These are phyloP conservation scores for Pythium myriotylum DNA, from an alignment of 352 stramenopile species.

Conservation along the genomic window DNA sequence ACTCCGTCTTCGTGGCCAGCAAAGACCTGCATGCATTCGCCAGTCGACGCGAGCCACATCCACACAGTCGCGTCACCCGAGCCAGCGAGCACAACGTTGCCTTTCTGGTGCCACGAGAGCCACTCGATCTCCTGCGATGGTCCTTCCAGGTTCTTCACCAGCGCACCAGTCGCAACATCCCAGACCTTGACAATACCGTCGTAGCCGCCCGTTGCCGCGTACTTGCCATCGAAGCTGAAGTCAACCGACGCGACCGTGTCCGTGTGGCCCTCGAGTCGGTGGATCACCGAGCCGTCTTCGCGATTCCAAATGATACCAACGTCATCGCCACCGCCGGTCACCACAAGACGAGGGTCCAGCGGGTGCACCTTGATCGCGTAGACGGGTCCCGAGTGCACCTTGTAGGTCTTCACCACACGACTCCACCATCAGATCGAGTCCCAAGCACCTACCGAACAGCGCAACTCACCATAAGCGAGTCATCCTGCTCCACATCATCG, in stretches of 20 bases:
- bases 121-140: constrained; percentile 91
- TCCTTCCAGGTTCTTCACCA: constrained; percentile 85
- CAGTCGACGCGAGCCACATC: constrained; percentile 94
- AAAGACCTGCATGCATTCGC: constrained; percentile 98
- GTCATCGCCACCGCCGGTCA: constrained; percentile 85
- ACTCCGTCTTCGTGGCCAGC: constrained; percentile 96
- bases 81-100: constrained; percentile 88
- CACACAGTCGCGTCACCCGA: constrained; percentile 90
- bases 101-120: constrained; percentile 91
- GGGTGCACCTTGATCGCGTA: constrained; percentile 86
- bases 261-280: constrained; percentile 76
- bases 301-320: constrained; percentile 87
- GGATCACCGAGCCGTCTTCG: constrained; percentile 75
- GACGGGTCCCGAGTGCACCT: constrained; percentile 75
- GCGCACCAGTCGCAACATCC: constrained; percentile 78
- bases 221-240: constrained; percentile 89
- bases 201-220: constrained; percentile 84
- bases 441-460: too few relatives aligned
- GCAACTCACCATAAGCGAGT: constrained; percentile 31
- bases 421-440: too few relatives aligned
- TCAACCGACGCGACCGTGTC: constrained; percentile 85
- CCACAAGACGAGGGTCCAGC: constrained; percentile 74
- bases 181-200: constrained; percentile 90
- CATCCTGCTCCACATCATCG: constrained; percentile 19
- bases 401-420: constrained; percentile 58